Conservation (phyloP, 1,284 basidiomycete genomes). For the Phellopilus nigrolimitatus region DNA sequence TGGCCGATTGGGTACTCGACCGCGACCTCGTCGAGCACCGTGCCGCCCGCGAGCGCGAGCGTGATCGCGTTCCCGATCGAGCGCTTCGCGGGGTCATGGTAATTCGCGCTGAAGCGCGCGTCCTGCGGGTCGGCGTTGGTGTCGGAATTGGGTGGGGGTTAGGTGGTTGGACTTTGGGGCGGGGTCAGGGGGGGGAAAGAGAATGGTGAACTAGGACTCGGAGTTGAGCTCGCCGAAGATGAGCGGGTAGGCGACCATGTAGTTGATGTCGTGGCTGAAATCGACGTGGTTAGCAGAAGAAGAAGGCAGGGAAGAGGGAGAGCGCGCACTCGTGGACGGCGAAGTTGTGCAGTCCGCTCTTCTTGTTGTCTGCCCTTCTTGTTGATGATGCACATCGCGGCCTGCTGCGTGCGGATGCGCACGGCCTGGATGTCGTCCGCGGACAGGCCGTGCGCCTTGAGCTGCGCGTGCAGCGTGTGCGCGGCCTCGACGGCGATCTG, state of each 20-base stretch:
- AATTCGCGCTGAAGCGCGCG: slow-evolving; percentile 68
- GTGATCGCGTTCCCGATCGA: too few species aligned
- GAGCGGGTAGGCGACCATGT: too few species aligned
- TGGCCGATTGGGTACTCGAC: too few species aligned
- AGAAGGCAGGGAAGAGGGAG: too few species aligned
- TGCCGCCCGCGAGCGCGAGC: too few species aligned
- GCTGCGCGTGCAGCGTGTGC: slow-evolving; percentile 71
- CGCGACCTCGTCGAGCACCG: too few species aligned
- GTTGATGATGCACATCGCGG: slow-evolving; percentile 90
- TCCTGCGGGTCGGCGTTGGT: slow-evolving; percentile 84
- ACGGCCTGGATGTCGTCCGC: too few species aligned
- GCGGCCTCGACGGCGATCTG: slow-evolving; percentile 93
- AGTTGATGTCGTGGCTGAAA: too few species aligned
- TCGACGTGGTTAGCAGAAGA: too few species aligned
- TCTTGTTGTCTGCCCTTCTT: slow-evolving; percentile 88
- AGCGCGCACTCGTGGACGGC: too few species aligned
- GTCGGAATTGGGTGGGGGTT: slow-evolving; percentile 34
- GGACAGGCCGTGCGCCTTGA: too few species aligned
- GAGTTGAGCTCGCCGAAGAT: slow-evolving; percentile 84
- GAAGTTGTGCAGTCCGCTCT: too few species aligned
- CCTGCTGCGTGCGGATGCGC: slow-evolving; percentile 88
- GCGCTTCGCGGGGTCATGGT: slow-evolving; percentile 87
- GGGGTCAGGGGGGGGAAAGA: neutral
- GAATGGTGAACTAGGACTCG: slow-evolving; percentile 65
- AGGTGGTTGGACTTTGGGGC: slow-evolving; percentile 6